Evolutionary conservation across 495 filamentous ascomycete genomes (phyloP).

Genomic region (Tuber indicum): DNA sequence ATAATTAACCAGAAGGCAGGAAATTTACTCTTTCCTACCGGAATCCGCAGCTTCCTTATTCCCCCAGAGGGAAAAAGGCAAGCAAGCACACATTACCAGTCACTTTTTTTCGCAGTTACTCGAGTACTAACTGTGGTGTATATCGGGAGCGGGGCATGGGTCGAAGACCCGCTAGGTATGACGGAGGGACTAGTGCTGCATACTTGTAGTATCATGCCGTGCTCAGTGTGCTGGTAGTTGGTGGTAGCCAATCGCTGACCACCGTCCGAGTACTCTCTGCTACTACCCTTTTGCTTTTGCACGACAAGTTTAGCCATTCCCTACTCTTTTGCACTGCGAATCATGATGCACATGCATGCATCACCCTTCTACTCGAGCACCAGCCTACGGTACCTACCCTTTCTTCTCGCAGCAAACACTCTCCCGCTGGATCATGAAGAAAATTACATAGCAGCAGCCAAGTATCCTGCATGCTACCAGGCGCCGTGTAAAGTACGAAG

Average conservation of each 20-base stretch:
- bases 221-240: conserved; percentile 7
- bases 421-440: not conserved
- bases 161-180: conserved; percentile 17
- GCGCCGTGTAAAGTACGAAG: not conserved
- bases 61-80: not conserved
- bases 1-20: conserved; percentile 7
- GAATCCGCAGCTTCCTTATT: conserved; percentile 12
- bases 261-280: not conserved
- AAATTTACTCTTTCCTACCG: conserved; percentile 12
- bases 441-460: not conserved
- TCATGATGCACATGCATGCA: not conserved
- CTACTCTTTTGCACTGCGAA: not conserved
- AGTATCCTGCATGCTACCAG: not conserved
- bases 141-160: conserved; percentile 17
- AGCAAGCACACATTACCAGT: not conserved
- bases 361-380: not conserved
- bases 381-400: not conserved
- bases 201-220: no score
- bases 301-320: not conserved
- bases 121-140: not conserved
- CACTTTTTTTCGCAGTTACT: conserved; percentile 3
- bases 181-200: conserved; percentile 15
- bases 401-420: not conserved
- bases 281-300: not conserved
- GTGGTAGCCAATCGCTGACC: not conserved